phyloP scores from a whole-genome alignment of 495 filamentous ascomycete species.

The Durotheca rogersii region DNA sequence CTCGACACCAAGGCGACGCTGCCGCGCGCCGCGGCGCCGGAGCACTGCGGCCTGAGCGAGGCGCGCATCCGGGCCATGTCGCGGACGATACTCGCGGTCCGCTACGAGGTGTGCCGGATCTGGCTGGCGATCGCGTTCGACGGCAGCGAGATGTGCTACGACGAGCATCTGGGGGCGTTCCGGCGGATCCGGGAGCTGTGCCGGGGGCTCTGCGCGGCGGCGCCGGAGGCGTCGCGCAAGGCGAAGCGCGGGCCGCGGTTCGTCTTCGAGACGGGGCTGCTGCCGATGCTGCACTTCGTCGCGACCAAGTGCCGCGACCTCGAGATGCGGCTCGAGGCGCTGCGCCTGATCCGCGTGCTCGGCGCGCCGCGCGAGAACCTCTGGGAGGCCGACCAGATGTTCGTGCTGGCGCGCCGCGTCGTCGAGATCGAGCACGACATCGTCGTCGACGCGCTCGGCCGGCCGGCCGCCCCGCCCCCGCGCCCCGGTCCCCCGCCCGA shows the following conservation, averaged over 20 bases:
- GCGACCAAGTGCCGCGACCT: constrained; percentile 47
- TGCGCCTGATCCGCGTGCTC: constrained; percentile 26
- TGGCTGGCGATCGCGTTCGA: constrained; percentile 33
- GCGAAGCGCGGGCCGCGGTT: constrained; percentile 35
- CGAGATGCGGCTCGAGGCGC: constrained; percentile 39
- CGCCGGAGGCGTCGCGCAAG: constrained; percentile 10
- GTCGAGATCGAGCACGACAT: constrained; percentile 41
- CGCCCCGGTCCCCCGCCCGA: constrained; percentile 14
- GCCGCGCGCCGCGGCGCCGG: background rate
- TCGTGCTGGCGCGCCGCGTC: constrained; percentile 28
- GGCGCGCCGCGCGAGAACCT: constrained; percentile 29
- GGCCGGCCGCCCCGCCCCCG: background rate
- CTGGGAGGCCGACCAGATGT: constrained; percentile 34
- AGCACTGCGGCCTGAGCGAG: background rate
- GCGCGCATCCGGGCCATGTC: constrained; percentile 8
- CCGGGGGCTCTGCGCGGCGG: constrained; percentile 6
- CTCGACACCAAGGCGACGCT: constrained; percentile 15
- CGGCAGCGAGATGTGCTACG: constrained; percentile 31
- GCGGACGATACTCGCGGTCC: constrained; percentile 5
- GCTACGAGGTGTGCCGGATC: constrained; percentile 29
- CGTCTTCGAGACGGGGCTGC: constrained; percentile 48
- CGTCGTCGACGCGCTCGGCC: constrained; percentile 8
- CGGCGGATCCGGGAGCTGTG: constrained; percentile 26
- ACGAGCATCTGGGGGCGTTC: constrained; percentile 27
- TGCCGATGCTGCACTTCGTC: constrained; percentile 47